These are phyloP conservation scores for Gossypium herbaceum DNA, from an alignment of 345 rosid species.

Conservation along the genomic window DNA sequence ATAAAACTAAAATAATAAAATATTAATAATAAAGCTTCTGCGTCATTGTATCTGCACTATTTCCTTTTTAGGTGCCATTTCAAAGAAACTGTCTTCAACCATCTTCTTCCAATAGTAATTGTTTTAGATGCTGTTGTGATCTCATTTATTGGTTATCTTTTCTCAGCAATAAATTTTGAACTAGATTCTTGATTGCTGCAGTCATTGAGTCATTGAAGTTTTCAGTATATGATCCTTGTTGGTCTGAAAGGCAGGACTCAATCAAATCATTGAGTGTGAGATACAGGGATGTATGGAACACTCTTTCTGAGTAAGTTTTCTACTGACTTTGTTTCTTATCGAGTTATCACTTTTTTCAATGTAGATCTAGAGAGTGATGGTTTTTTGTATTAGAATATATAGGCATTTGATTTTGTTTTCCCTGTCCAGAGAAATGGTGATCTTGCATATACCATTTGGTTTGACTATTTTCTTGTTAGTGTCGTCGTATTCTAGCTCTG, in stretches of 20 bases:
- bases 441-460: background rate
- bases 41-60: background rate
- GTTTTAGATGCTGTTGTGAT: background rate
- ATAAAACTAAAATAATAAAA: no score
- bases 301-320: conserved; percentile 41
- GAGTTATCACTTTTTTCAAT: background rate
- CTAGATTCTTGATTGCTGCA: conserved; percentile 25
- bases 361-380: background rate
- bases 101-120: background rate
- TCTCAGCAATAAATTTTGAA: conserved; percentile 3
- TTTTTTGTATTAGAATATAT: background rate
- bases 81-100: background rate
- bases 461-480: background rate
- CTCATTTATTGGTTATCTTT: background rate
- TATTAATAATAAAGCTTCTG: no score
- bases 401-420: background rate
- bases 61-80: background rate
- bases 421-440: background rate
- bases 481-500: background rate
- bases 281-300: conserved; percentile 53
- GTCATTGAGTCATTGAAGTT: conserved; percentile 46
- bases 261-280: conserved; percentile 50
- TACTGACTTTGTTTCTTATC: background rate
- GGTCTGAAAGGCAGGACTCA: conserved; percentile 46
- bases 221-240: conserved; percentile 44